phyloP scores from a whole-genome alignment of 768 basidiomycete species.

The Leccinum disarticulatum region DNA sequence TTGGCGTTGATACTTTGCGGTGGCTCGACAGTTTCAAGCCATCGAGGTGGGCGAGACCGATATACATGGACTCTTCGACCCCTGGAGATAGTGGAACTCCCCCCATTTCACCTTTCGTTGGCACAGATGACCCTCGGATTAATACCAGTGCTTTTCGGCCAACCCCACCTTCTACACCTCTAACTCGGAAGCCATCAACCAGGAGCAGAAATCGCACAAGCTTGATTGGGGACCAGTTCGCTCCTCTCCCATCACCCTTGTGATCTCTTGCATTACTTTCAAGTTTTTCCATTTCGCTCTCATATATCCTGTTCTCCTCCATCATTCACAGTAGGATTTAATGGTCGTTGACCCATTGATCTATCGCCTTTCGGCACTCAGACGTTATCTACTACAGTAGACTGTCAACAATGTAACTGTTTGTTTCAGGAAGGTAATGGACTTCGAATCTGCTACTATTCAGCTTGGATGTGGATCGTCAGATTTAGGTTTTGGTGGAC shows the following conservation, averaged over 20 bases:
- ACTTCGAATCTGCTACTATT: background rate
- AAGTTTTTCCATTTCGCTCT: conserved; percentile 5
- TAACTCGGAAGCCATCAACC: conserved; percentile 66
- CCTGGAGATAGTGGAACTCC: conserved; percentile 30
- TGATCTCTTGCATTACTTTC: conserved; percentile 6
- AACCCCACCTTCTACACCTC: conserved; percentile 42
- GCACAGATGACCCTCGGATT: conserved; percentile 34
- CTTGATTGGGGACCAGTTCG: conserved; percentile 34
- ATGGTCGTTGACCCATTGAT: background rate
- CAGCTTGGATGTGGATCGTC: background rate
- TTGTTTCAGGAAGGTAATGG: background rate
- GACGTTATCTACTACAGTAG: conserved; percentile 10
- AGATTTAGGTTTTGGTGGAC: background rate
- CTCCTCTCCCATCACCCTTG: conserved; percentile 16
- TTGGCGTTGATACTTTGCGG: conserved; percentile 57
- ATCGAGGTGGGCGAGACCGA: conserved; percentile 54
- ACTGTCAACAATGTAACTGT: conserved; percentile 1
- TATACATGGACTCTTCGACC: conserved; percentile 35
- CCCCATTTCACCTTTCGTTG: conserved; percentile 32
- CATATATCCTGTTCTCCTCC: conserved; percentile 1
- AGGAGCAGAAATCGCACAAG: conserved; percentile 56
- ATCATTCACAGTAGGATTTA: background rate
- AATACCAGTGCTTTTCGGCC: conserved; percentile 37
- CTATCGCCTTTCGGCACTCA: background rate
- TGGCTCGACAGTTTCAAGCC: conserved; percentile 68